Percentiles rank a stretch among this genome's conserved stretches.
phyloP scores from a whole-genome alignment of 139 green algal genomes.

The Spirogloea muscicola region DNA sequence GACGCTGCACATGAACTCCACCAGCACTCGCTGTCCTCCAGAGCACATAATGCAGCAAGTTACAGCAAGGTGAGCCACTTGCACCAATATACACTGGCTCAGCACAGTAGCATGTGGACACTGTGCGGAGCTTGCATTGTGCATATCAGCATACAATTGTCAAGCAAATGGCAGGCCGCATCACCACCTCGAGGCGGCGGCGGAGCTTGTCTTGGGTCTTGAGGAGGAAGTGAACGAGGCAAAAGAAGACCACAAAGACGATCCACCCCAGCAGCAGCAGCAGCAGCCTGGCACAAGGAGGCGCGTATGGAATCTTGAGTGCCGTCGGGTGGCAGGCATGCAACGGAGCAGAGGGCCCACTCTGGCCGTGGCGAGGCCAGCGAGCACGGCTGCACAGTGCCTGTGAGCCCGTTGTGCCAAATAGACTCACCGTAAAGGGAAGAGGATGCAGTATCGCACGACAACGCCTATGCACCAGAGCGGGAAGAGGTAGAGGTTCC shows the following conservation, averaged over 20 bases:
- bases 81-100: too few relatives aligned
- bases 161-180: too few relatives aligned
- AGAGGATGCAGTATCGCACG: slow-evolving; percentile 72
- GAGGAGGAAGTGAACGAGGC: slow-evolving; percentile 59
- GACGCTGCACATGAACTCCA: slow-evolving; percentile 67
- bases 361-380: too few relatives aligned
- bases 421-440: slow-evolving; percentile 75
- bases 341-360: too few relatives aligned
- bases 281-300: slow-evolving; percentile 61
- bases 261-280: slow-evolving; percentile 69
- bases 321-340: too few relatives aligned
- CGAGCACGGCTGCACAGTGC: too few relatives aligned
- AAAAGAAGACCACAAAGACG: slow-evolving; percentile 78
- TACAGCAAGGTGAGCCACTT: too few relatives aligned
- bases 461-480: slow-evolving; percentile 75
- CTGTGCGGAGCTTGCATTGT: too few relatives aligned
- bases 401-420: too few relatives aligned
- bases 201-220: slow-evolving; percentile 34
- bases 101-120: too few relatives aligned
- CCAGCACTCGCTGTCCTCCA: slow-evolving; percentile 47
- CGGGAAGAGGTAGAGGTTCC: slow-evolving; percentile 95
- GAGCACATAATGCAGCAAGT: slow-evolving; percentile 45
- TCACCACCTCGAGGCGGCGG: slow-evolving; percentile 34
- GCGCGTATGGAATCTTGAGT: too few relatives aligned
- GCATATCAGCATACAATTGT: too few relatives aligned